These are phyloP conservation scores for Blepharisma stoltei DNA, from an alignment of 73 alveolate genomes.

Conservation along the genomic window DNA sequence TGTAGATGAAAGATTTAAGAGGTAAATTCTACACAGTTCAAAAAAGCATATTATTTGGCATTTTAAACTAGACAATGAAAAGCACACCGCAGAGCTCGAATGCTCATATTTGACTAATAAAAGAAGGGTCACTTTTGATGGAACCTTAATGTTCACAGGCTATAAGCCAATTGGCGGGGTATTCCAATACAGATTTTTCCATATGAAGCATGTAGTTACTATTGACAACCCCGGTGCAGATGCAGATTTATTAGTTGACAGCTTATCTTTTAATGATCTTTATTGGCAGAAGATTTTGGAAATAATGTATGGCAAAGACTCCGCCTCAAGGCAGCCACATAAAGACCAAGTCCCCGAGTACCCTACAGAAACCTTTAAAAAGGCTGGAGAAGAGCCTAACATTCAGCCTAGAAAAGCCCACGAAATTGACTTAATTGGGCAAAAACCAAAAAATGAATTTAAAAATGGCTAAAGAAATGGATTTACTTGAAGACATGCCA, in stretches of 20 bases:
- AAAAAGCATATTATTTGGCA: not conserved
- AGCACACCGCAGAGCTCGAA: slow-evolving; percentile 13
- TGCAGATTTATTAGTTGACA: not conserved
- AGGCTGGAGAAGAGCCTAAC: too few species aligned
- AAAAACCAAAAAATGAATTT: too few species aligned
- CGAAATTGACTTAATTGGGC: too few species aligned
- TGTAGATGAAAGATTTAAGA: too few species aligned
- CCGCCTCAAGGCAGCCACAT: too few species aligned
- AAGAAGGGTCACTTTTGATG: slow-evolving; percentile 27
- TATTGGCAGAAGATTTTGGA: not conserved
- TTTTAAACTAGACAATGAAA: not conserved
- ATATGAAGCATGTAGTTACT: not conserved
- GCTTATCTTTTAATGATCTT: slow-evolving; percentile 2
- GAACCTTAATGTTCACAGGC: slow-evolving; percentile 6
- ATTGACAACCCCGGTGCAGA: not conserved
- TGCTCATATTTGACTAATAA: slow-evolving; percentile 21
- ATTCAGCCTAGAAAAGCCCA: too few species aligned
- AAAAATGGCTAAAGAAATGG: too few species aligned
- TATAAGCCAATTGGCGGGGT: not conserved
- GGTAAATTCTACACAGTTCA: not conserved
- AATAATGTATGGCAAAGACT: not conserved
- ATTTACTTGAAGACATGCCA: too few species aligned
- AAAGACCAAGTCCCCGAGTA: too few species aligned
- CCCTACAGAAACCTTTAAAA: too few species aligned
- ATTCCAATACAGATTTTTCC: slow-evolving; percentile 15